These are phyloP conservation scores for Rhizopogon salebrosus DNA, from an alignment of 768 basidiomycete species.

Conservation along the genomic window DNA sequence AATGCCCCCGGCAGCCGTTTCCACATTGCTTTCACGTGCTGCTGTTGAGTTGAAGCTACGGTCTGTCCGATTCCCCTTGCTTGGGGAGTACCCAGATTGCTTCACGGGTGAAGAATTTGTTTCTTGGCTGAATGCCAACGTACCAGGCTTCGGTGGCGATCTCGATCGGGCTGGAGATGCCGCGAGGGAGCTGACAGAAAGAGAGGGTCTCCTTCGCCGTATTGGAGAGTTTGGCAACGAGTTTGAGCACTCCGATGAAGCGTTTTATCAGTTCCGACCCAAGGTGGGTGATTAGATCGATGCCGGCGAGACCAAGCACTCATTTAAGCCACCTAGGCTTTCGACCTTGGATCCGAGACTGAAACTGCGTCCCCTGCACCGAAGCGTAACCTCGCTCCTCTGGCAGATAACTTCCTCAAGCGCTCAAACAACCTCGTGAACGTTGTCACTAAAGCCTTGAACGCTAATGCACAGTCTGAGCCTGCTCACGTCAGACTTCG, in stretches of 20 bases:
- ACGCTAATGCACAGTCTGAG: conserved; percentile 42
- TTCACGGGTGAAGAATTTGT: conserved; percentile 90
- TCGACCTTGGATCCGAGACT: conserved; percentile 23
- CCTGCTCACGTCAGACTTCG: conserved; percentile 67
- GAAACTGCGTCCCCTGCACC: conserved; percentile 20
- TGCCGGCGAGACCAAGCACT: conserved; percentile 3
- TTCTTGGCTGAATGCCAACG: conserved; percentile 74
- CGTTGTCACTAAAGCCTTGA: conserved; percentile 69
- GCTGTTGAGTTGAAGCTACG: conserved; percentile 66
- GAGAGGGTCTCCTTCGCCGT: conserved; percentile 56
- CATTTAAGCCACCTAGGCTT: conserved; percentile 20
- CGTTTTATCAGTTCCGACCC: conserved; percentile 79
- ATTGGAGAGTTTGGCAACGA: conserved; percentile 81
- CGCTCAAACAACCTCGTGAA: conserved; percentile 65
- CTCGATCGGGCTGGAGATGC: conserved; percentile 75
- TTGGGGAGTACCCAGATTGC: conserved; percentile 82
- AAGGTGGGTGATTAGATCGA: conserved; percentile 43
- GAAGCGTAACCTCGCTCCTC: conserved; percentile 30
- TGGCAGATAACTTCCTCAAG: conserved; percentile 57
- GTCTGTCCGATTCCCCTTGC: conserved; percentile 67
- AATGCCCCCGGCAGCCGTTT: conserved; percentile 58
- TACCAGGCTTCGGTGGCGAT: conserved; percentile 72
- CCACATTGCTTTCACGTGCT: conserved; percentile 66
- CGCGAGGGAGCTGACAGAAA: conserved; percentile 49
- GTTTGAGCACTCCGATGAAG: conserved; percentile 73